Evolutionary conservation across 345 rosid species (phyloP).

Genomic region (Eucalyptus sp.): DNA sequence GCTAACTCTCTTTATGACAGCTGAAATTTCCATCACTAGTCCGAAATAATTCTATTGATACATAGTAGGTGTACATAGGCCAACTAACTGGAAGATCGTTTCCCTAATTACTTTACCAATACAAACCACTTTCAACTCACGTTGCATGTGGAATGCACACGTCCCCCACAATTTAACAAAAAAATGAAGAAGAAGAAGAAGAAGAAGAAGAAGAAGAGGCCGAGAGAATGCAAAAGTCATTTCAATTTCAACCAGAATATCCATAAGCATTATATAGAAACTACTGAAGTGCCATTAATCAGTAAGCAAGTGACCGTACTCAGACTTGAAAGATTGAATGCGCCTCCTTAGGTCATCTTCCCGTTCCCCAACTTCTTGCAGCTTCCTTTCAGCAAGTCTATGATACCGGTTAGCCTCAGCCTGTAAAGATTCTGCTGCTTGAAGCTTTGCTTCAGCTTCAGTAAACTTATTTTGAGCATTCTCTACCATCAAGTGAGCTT

Average conservation of each 20-base stretch:
- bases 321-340: conserved; percentile 49
- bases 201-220: background rate
- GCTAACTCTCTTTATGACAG: background rate
- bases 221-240: background rate
- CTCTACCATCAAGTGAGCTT: conserved; percentile 55
- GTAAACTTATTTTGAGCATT: conserved; percentile 52
- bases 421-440: conserved; percentile 59
- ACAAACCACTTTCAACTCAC: background rate
- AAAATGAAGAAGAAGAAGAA: background rate
- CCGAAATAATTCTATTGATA: background rate
- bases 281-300: background rate
- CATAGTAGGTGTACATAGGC: background rate
- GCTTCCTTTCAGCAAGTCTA: conserved; percentile 77
- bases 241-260: background rate
- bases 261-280: background rate
- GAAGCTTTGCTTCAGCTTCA: conserved; percentile 59
- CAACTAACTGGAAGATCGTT: background rate
- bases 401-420: conserved; percentile 59
- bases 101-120: background rate
- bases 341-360: conserved; percentile 74
- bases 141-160: background rate
- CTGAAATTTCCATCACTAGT: background rate
- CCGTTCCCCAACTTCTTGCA: conserved; percentile 71
- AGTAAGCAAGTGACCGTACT: conserved; percentile 36
- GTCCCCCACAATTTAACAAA: background rate